Base-by-base conservation (phyloP, 805 yeast species). In the Hanseniaspora vineae region DNA sequence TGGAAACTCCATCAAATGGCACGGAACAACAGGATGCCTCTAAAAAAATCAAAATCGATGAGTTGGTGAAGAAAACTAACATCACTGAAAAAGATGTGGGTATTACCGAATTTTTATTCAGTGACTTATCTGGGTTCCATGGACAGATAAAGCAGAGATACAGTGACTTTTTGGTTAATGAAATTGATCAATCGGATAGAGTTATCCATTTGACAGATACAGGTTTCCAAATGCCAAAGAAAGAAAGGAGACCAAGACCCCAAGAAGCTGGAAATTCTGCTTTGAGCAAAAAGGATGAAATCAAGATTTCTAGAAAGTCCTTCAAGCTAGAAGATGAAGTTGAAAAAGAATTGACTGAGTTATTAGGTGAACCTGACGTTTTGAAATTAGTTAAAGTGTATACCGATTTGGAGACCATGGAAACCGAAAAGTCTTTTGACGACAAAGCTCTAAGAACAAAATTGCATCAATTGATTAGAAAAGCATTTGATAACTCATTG, bases 81-180 rank as follows among this genome's bases (percentile, higher is more conserved):
- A 73, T 83, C 44, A 73, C 71, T 46, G 96, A 89, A 59, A 35
- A 53, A 2, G 94, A 88, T 61, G 98, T 92, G 10, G 98, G 98
- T 6, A 90, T 92, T 53, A 79, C 86, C 1, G 76, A 77, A 46
- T 89, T 68, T 56, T 65, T 87, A 35, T 76, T 78, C 44, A 60
- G 69, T 2, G 71, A 67, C 4, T 56, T 69, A 23, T 63, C 70
- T 10, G 95, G 96, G 2, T 86, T 92, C 53, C 61, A 63, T 15
- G 98, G 97, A 2, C 72, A 75, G 13, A 70, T 92, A 56, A 92
- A 92, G 63, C 95, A 85, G 59, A 71, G 96, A 51, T 89, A 88
- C 65, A 81, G 95, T 12, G 99, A 92, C 61, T 92, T 92, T 61
- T 73, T 86, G 59, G 99, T 92, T 42, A 86, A 88, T 64, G 99